A percentile compares a stretch with the other conserved stretches of the same genome.
Conservation (phyloP, 1,139 yeast species). For the Debaryomyces nepalensis region DNA sequence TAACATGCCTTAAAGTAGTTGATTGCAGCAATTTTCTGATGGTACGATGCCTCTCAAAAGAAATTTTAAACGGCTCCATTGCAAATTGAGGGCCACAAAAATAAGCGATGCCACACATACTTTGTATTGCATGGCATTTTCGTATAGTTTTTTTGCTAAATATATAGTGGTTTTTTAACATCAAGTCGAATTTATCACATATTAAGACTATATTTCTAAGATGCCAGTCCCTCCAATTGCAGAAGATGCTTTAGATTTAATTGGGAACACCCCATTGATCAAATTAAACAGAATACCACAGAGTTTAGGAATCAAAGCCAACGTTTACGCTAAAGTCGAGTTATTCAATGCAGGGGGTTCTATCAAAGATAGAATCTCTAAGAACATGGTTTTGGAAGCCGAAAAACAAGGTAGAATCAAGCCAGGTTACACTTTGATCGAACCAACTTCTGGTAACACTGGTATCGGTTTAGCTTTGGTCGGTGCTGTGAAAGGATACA, state of each 20-base stretch:
- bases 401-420: slow-evolving; percentile 78
- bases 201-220: neutral
- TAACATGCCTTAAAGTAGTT: too few relatives aligned
- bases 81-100: slow-evolving; percentile 1
- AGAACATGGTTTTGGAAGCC: slow-evolving; percentile 79
- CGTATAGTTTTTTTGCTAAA: slow-evolving; percentile 2
- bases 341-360: slow-evolving; percentile 74
- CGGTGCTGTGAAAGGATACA: slow-evolving; percentile 86
- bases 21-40: slow-evolving; percentile 1
- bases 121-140: slow-evolving; percentile 1
- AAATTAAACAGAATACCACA: slow-evolving; percentile 78
- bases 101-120: slow-evolving; percentile 6
- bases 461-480: slow-evolving; percentile 89
- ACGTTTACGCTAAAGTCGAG: slow-evolving; percentile 62
- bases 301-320: slow-evolving; percentile 72
- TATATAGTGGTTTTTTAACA: too few relatives aligned
- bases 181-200: too few relatives aligned
- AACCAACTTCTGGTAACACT: slow-evolving; percentile 88
- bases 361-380: slow-evolving; percentile 68
- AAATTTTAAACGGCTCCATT: slow-evolving; percentile 7
- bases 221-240: slow-evolving; percentile 37
- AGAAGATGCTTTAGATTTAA: slow-evolving; percentile 59
- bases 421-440: slow-evolving; percentile 86
- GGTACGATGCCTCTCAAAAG: slow-evolving; percentile 7
- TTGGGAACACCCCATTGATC: slow-evolving; percentile 85